phyloP scores from a whole-genome alignment of 176 grass and related monocot genomes.

The Oryza longistaminata region DNA sequence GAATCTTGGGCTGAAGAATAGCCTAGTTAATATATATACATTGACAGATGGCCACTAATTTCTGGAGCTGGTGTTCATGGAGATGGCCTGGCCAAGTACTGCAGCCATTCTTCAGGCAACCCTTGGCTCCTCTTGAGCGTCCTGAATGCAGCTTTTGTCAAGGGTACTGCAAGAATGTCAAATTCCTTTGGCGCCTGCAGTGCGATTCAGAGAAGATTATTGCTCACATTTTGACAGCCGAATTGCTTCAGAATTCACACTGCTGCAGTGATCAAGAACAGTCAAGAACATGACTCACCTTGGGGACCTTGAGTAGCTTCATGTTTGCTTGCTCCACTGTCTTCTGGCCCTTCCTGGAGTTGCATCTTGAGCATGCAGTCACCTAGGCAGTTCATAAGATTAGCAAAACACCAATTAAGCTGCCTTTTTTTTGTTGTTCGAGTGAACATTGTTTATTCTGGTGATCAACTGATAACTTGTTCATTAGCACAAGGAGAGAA shows the following conservation, averaged over 20 bases:
- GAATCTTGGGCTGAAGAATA: constrained; percentile 15
- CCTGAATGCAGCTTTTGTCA: constrained; percentile 61
- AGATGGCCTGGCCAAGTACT: constrained; percentile 64
- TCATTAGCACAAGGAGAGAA: background rate
- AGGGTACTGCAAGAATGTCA: constrained; percentile 78
- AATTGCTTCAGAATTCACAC: background rate
- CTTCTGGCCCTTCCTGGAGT: constrained; percentile 90
- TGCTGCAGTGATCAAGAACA: background rate
- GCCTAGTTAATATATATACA: constrained; percentile 42
- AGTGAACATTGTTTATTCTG: background rate
- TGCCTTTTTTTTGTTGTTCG: background rate
- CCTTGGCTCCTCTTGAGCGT: constrained; percentile 73
- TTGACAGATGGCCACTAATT: background rate
- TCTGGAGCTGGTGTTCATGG: constrained; percentile 35
- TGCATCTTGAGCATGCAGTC: constrained; percentile 85
- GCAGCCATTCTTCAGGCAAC: constrained; percentile 78
- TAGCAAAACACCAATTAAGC: background rate
- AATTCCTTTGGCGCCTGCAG: constrained; percentile 74
- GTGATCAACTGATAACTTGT: background rate
- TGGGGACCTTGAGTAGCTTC: constrained; percentile 70
- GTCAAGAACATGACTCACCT: constrained; percentile 36
- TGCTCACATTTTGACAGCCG: background rate
- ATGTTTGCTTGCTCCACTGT: constrained; percentile 78
- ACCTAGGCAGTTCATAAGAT: constrained; percentile 56
- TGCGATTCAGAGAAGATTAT: constrained; percentile 20